phyloP scores from a whole-genome alignment of 208 protist genomes.

The Porcisia hertigi region DNA sequence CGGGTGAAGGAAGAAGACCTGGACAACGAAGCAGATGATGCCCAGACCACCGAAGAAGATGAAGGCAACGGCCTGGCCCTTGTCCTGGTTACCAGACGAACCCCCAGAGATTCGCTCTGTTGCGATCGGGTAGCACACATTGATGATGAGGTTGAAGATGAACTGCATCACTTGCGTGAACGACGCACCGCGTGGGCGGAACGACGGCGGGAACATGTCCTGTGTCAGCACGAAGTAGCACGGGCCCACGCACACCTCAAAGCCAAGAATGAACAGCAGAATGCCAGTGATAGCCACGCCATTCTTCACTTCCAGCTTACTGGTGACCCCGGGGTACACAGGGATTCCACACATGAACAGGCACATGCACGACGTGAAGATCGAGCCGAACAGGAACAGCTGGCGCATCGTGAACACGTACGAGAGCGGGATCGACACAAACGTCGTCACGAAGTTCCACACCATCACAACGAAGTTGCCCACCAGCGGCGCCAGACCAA shows the following conservation, averaged over 20 bases:
- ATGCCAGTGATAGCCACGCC: conserved; percentile 79
- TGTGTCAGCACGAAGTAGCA: conserved; percentile 85
- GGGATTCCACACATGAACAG: conserved; percentile 81
- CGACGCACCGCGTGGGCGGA: conserved; percentile 72
- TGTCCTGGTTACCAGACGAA: conserved; percentile 79
- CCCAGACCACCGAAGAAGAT: conserved; percentile 84
- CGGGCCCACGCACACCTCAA: conserved; percentile 76
- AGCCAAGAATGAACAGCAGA: conserved; percentile 75
- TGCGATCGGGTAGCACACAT: conserved; percentile 84
- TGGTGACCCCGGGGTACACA: conserved; percentile 73
- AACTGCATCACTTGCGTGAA: conserved; percentile 75
- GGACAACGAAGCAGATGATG: conserved; percentile 66
- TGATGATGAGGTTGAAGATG: conserved; percentile 90
- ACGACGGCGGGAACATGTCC: conserved; percentile 82
- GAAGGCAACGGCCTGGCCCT: conserved; percentile 86
- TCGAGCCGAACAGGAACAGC: conserved; percentile 62
- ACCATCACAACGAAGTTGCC: conserved; percentile 86
- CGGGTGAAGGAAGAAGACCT: conserved; percentile 77
- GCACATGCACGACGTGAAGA: conserved; percentile 68
- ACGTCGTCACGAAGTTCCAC: conserved; percentile 88
- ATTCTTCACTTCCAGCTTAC: conserved; percentile 41
- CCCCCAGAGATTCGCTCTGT: conserved; percentile 81
- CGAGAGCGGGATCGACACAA: conserved; percentile 71
- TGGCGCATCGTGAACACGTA: conserved; percentile 72
- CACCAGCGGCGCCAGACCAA: conserved; percentile 63